A percentile compares a stretch with the other conserved stretches of the same genome.
phyloP scores from a whole-genome alignment of 441 rosid genomes.

The Adansonia gregorii region DNA sequence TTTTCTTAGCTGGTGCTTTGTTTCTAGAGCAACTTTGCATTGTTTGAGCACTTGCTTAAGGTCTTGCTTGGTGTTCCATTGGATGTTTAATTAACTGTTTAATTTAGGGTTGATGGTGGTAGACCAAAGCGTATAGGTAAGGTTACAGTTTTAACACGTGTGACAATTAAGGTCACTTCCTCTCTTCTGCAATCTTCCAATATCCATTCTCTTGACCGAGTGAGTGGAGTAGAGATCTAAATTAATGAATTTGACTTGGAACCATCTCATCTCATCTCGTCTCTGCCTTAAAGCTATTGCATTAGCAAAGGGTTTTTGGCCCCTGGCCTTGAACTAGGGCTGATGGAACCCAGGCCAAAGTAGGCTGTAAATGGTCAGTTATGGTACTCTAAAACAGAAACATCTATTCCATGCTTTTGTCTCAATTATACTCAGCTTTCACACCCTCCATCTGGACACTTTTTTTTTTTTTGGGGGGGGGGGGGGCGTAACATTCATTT shows the following conservation, averaged over 20 bases:
- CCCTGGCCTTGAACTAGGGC: no score
- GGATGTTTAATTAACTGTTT: neutral
- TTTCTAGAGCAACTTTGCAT: no score
- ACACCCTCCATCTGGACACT: no score
- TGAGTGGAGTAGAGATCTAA: neutral
- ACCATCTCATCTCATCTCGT: neutral
- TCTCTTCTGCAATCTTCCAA: neutral
- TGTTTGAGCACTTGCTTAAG: no score
- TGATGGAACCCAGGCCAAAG: neutral
- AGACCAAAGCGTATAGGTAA: neutral
- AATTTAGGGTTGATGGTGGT: neutral
- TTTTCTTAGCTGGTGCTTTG: no score
- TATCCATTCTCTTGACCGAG: neutral
- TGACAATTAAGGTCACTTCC: neutral
- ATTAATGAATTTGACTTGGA: neutral
- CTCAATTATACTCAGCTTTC: no score
- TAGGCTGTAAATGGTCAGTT: no score
- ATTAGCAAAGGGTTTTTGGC: neutral
- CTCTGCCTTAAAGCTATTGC: neutral
- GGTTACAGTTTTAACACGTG: slow-evolving; percentile 11
- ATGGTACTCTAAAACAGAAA: no score
- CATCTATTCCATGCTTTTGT: no score
- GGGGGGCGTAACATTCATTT: no score
- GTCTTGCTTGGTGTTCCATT: neutral
- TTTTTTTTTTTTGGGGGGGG: no score